phyloP scores from a whole-genome alignment of 2,329 filamentous ascomycete species.

The Fusarium hostae region DNA sequence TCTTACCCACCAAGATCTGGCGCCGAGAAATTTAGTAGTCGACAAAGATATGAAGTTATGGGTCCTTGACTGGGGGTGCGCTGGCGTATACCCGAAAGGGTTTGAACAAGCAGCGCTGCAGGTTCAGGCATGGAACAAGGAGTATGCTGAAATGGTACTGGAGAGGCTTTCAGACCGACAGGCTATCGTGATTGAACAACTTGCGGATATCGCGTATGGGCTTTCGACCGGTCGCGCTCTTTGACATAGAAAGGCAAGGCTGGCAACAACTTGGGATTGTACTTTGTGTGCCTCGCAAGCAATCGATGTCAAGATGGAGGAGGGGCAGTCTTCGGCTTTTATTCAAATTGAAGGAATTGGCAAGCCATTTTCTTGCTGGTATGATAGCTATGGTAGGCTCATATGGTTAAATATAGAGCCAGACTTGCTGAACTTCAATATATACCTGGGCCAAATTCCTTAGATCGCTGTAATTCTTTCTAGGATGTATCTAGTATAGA shows the following conservation, averaged over 20 bases:
- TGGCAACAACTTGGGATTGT: no score
- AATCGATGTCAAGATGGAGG: no score
- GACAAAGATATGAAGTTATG: rapidly evolving
- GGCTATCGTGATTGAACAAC: rapidly evolving
- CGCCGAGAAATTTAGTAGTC: rapidly evolving
- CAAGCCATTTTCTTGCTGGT: no score
- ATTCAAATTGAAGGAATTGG: no score
- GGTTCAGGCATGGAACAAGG: rapidly evolving
- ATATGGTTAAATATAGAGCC: no score
- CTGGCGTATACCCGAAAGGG: rapidly evolving
- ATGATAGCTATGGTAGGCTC: no score
- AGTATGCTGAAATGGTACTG: not conserved
- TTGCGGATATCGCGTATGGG: rapidly evolving
- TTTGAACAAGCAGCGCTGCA: not conserved
- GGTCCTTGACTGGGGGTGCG: rapidly evolving
- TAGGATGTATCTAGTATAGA: no score
- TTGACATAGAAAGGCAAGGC: rapidly evolving
- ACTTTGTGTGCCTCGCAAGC: no score
- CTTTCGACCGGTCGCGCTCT: not conserved
- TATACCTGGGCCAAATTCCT: no score
- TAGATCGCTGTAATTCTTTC: no score
- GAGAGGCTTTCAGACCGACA: rapidly evolving
- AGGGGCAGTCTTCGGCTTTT: no score
- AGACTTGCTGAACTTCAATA: no score
- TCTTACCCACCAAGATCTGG: not conserved